Evolutionary conservation across 495 filamentous ascomycete genomes (phyloP).

Genomic region (Delitschia confertaspora): DNA sequence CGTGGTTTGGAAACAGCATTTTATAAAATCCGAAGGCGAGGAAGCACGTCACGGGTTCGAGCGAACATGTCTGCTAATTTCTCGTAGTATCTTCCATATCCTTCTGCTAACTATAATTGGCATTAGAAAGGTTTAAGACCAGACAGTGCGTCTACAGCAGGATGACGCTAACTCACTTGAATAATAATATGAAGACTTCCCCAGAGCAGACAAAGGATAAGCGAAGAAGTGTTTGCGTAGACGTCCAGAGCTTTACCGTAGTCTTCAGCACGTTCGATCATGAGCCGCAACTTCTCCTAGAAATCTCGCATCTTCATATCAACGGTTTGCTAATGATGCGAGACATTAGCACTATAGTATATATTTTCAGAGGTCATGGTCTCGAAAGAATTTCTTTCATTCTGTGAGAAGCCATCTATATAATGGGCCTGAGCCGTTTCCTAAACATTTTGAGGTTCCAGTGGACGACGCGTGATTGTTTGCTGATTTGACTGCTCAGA

Average conservation of each 20-base stretch:
- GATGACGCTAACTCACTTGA: conserved; percentile 19
- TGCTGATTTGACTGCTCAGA: no score
- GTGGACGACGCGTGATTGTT: no score
- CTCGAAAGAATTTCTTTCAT: conserved; percentile 10
- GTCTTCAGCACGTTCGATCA: conserved; percentile 35
- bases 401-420: conserved; percentile 8
- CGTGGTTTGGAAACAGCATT: conserved; percentile 31
- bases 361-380: conserved; percentile 27
- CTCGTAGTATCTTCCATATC: conserved; percentile 34
- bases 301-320: conserved; percentile 28
- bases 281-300: conserved; percentile 22
- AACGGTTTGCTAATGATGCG: conserved; percentile 27
- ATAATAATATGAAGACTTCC: conserved; percentile 38
- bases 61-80: conserved; percentile 36
- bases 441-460: no score
- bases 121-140: not conserved
- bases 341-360: conserved; percentile 32
- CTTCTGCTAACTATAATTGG: conserved; percentile 27
- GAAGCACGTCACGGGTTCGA: conserved; percentile 37
- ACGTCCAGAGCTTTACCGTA: conserved; percentile 39
- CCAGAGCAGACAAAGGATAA: conserved; percentile 38
- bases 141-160: not conserved
- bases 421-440: no score
- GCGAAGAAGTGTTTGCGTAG: conserved; percentile 31
- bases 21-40: conserved; percentile 34